These are phyloP conservation scores for Phlegmacium glaucopus DNA, from an alignment of 768 basidiomycete species.

Conservation along the genomic window DNA sequence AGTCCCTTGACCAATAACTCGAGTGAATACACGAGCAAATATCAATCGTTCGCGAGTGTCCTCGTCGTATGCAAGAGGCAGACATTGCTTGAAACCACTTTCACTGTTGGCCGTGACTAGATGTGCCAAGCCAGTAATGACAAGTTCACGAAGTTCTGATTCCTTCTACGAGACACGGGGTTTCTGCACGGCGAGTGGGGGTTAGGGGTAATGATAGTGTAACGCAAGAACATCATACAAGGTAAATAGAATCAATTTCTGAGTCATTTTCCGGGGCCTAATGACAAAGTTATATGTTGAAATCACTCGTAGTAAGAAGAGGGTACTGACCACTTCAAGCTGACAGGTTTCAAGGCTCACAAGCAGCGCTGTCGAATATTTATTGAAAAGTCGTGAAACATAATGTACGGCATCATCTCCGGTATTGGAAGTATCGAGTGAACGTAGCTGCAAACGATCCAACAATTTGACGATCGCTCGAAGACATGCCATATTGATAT, in stretches of 20 bases:
- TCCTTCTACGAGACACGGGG: constrained; percentile 45
- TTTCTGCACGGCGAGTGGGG: constrained; percentile 25
- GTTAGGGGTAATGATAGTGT: not conserved
- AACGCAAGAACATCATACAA: constrained; percentile 26
- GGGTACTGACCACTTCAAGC: constrained; percentile 24
- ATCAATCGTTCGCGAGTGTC: constrained; percentile 71
- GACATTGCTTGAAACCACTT: constrained; percentile 85
- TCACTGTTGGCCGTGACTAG: constrained; percentile 83
- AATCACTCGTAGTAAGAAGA: too few relatives aligned
- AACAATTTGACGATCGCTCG: constrained; percentile 72
- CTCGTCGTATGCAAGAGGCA: constrained; percentile 71
- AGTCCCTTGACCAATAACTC: constrained; percentile 76
- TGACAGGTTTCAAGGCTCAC: constrained; percentile 55
- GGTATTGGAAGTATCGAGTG: constrained; percentile 47
- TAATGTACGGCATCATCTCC: constrained; percentile 67
- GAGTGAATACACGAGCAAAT: constrained; percentile 81
- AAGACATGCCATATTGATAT: constrained; percentile 72
- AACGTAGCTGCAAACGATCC: constrained; percentile 64
- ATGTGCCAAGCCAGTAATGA: constrained; percentile 78
- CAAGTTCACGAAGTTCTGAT: constrained; percentile 66
- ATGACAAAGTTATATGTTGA: not conserved
- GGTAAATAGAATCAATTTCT: constrained; percentile 44
- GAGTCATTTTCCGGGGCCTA: constrained; percentile 51
- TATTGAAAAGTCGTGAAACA: constrained; percentile 75
- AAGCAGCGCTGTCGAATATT: constrained; percentile 66